Conservation (phyloP, 805 yeast genomes). For the Peterozyma toletana region DNA sequence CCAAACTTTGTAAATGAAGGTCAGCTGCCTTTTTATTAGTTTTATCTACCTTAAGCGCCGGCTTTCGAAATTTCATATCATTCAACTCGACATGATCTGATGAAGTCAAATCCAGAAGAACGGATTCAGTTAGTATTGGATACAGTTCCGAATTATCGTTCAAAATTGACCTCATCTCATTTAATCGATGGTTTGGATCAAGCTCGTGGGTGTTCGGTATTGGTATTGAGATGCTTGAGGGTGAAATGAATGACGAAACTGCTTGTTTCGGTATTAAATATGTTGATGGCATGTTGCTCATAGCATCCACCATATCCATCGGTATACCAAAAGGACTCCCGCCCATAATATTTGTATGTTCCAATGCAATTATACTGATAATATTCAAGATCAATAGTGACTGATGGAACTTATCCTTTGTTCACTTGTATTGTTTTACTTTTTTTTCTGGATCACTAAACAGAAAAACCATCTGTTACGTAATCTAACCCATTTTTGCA, state of each 20-base stretch:
- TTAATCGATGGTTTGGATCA: conserved; percentile 4
- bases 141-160: conserved; percentile 1
- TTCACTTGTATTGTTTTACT: no score
- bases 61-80: conserved; percentile 25
- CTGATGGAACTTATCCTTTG: no score
- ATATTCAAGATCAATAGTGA: no score
- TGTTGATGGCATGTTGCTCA: conserved; percentile 23
- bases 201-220: conserved; percentile 5
- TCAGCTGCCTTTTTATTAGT: neutral
- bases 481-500: no score
- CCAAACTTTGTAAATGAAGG: conserved; percentile 5
- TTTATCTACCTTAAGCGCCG: conserved; percentile 14
- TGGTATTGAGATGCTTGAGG: conserved; percentile 13
- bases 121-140: conserved; percentile 6
- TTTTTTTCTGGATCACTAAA: no score
- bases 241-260: conserved; percentile 19
- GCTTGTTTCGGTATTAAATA: conserved; percentile 32
- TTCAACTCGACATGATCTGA: conserved; percentile 13
- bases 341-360: no score
- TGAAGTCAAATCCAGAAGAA: conserved; percentile 14
- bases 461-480: no score
- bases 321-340: conserved; percentile 1
- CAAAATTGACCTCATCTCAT: conserved; percentile 9
- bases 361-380: no score
- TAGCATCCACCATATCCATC: conserved; percentile 13